Evolutionary conservation across 371 early-diverging fungal species (phyloP).

Genomic region (Hamiltosporidium tvaerminnensis): DNA sequence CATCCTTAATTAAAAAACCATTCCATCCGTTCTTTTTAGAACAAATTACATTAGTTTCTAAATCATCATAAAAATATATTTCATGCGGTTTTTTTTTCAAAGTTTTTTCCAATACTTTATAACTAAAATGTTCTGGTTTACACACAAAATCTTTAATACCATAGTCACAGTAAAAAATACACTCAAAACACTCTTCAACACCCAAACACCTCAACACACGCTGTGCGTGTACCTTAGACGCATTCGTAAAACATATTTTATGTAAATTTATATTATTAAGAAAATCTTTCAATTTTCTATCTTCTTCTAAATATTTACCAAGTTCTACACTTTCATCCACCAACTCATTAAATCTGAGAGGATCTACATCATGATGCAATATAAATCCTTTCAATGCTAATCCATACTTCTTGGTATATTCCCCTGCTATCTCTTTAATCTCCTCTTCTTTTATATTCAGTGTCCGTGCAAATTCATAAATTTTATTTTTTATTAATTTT

Average conservation of each 20-base stretch:
- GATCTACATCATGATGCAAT: no score
- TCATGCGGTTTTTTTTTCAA: background rate
- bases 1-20: background rate
- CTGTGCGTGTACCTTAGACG: background rate
- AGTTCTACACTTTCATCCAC: no score
- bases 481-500: no score
- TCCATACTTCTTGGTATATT: no score
- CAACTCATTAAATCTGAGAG: no score
- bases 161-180: background rate
- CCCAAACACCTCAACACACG: background rate
- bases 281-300: no score
- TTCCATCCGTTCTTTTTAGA: background rate
- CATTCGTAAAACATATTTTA: constrained; percentile 1
- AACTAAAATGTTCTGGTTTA: background rate
- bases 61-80: constrained; percentile 2
- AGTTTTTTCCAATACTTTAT: background rate
- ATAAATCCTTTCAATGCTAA: no score
- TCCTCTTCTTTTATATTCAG: no score
- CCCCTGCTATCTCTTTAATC: no score
- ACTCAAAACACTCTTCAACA: background rate
- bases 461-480: no score
- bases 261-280: no score
- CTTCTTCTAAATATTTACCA: no score
- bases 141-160: background rate
- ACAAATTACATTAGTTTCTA: background rate